Conservation (phyloP, 768 basidiomycete species). For the Myochromella boudieri region DNA sequence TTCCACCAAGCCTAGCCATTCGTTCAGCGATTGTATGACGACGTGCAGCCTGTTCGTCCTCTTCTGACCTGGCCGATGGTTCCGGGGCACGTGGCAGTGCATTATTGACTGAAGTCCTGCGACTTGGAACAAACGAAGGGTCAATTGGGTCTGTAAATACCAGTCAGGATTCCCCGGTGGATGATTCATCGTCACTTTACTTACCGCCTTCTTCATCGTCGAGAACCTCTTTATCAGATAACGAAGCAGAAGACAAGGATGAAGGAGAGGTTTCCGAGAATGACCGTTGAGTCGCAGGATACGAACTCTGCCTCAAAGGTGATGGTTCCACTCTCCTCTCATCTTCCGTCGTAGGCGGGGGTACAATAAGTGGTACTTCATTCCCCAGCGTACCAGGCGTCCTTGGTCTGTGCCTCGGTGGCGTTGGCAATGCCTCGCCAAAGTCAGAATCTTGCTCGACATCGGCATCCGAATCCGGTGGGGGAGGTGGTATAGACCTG, state of each 20-base stretch:
- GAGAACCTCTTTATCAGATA: slow-evolving; percentile 42
- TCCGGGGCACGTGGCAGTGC: slow-evolving; percentile 14
- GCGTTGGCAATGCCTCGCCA: slow-evolving; percentile 34
- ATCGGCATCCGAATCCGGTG: slow-evolving; percentile 17
- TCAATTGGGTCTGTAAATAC: slow-evolving; percentile 62
- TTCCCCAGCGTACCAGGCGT: slow-evolving; percentile 16
- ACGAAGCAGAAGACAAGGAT: slow-evolving; percentile 23
- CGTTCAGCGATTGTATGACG: slow-evolving; percentile 83
- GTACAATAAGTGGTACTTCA: slow-evolving; percentile 20
- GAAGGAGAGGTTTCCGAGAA: slow-evolving; percentile 19
- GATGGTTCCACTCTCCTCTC: slow-evolving; percentile 10
- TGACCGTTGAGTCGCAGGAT: slow-evolving; percentile 13
- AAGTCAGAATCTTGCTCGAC: slow-evolving; percentile 32
- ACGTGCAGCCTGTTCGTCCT: slow-evolving; percentile 50
- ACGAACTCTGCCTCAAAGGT: slow-evolving; percentile 13
- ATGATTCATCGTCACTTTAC: slow-evolving; percentile 17
- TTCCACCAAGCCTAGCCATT: slow-evolving; percentile 92
- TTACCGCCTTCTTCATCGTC: slow-evolving; percentile 66
- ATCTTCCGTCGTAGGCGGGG: slow-evolving; percentile 19
- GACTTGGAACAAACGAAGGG: slow-evolving; percentile 56
- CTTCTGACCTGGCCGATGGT: slow-evolving; percentile 20
- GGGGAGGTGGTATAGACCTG: slow-evolving; percentile 15
- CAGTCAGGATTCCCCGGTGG: neutral
- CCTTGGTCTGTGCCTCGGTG: slow-evolving; percentile 19
- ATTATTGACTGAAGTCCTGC: slow-evolving; percentile 33